phyloP scores from a whole-genome alignment of 129 eudicot genomes.

The Mikania micrantha region DNA sequence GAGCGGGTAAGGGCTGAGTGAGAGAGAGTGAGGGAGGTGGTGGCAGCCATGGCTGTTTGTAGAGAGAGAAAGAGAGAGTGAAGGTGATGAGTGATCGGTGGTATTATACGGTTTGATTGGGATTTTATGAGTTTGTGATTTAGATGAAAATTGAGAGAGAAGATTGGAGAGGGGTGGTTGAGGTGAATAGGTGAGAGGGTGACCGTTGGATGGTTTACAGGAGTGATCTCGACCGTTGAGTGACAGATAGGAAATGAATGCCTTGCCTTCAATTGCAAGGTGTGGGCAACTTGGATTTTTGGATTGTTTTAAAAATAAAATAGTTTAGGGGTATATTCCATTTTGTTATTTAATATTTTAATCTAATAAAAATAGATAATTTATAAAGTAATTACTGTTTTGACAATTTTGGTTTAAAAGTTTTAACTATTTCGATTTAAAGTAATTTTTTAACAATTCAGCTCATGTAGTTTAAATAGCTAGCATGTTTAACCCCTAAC shows the following conservation, averaged over 20 bases:
- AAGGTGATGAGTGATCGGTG: constrained; percentile 1
- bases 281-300: constrained; percentile 8
- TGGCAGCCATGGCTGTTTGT: constrained; percentile 63
- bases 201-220: constrained; percentile 24
- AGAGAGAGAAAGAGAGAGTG: constrained; percentile 18
- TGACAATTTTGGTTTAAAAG: no score
- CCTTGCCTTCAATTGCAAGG: constrained; percentile 18
- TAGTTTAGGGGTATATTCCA: constrained; percentile 31
- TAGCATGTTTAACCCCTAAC: no score
- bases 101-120: neutral
- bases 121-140: constrained; percentile 8
- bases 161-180: constrained; percentile 41
- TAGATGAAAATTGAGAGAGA: constrained; percentile 7
- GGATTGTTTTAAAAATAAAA: constrained; percentile 12
- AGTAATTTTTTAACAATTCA: no score
- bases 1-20: constrained; percentile 71
- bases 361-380: no score
- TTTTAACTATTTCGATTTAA: no score
- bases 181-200: constrained; percentile 21
- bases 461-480: no score
- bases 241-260: constrained; percentile 47
- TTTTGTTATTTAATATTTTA: neutral
- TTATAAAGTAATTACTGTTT: no score
- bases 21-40: constrained; percentile 84
- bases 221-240: constrained; percentile 29